phyloP scores from a whole-genome alignment of 2,329 filamentous ascomycete genomes.

The Macroventuria anomochaeta region DNA sequence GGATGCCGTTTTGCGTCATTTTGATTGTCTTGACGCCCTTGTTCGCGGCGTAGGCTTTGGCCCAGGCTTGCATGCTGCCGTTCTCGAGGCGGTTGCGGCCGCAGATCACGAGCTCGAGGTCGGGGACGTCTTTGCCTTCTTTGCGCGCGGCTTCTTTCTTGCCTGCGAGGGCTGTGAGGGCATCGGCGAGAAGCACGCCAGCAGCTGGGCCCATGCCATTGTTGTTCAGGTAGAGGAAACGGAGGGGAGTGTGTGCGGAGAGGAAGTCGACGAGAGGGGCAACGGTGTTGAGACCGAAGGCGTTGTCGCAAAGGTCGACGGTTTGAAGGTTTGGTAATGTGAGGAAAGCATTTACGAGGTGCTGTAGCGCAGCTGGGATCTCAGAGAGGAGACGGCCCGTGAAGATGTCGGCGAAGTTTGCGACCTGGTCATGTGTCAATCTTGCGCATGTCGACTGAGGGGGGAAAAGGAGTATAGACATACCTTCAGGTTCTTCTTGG shows the following conservation, averaged over 20 bases:
- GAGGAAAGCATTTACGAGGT: conserved; percentile 83
- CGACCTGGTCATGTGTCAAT: conserved; percentile 60
- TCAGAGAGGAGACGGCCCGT: conserved; percentile 91
- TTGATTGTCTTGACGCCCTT: conserved; percentile 81
- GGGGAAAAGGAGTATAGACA: conserved; percentile 10
- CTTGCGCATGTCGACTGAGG: background rate
- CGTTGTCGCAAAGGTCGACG: conserved; percentile 96
- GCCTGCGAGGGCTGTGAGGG: conserved; percentile 79
- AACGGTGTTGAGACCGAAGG: conserved; percentile 94
- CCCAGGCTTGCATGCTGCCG: conserved; percentile 95
- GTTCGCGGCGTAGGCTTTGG: conserved; percentile 83
- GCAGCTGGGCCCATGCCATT: conserved; percentile 94
- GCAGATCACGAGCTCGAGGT: conserved; percentile 96
- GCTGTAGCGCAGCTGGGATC: conserved; percentile 87
- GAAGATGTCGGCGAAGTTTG: conserved; percentile 97
- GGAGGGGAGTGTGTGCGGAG: conserved; percentile 83
- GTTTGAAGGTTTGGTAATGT: conserved; percentile 86
- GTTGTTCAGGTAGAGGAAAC: conserved; percentile 96
- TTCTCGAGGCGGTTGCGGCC: conserved; percentile 95
- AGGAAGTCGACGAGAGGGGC: conserved; percentile 93
- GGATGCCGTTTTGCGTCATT: conserved; percentile 98
- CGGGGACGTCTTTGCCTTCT: conserved; percentile 73
- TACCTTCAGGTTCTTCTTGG: conserved; percentile 82
- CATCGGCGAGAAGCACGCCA: conserved; percentile 86
- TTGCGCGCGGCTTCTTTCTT: conserved; percentile 83